These are phyloP conservation scores for Ascoidea rubescens DNA, from an alignment of 805 yeast species.

Conservation along the genomic window DNA sequence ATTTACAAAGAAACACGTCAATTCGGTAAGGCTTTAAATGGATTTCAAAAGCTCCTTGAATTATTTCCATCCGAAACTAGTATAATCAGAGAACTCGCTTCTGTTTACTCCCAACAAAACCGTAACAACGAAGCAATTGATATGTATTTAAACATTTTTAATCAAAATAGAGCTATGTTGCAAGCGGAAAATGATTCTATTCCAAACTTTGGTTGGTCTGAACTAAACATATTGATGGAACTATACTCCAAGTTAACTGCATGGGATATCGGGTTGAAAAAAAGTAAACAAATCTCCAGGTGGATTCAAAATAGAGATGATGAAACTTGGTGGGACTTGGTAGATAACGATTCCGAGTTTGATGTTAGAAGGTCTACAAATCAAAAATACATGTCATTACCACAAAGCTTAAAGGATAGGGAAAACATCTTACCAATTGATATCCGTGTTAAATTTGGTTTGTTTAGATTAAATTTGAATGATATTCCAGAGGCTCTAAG, in stretches of 20 bases:
- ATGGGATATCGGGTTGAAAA: constrained; percentile 46
- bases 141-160: constrained; percentile 49
- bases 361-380: constrained; percentile 52
- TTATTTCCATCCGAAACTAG: constrained; percentile 45
- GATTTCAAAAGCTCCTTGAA: constrained; percentile 44
- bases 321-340: constrained; percentile 46
- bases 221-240: constrained; percentile 72
- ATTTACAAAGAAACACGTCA: constrained; percentile 55
- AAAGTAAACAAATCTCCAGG: constrained; percentile 59
- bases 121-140: constrained; percentile 64
- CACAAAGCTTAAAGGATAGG: constrained; percentile 22
- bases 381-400: constrained; percentile 26
- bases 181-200: constrained; percentile 18
- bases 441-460: constrained; percentile 70
- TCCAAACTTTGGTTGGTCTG: constrained; percentile 74
- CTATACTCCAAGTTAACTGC: constrained; percentile 58
- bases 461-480: constrained; percentile 52
- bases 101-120: constrained; percentile 31
- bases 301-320: constrained; percentile 64
- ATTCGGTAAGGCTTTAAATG: constrained; percentile 59
- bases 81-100: constrained; percentile 48
- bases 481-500: constrained; percentile 54
- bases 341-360: constrained; percentile 20
- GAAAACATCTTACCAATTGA: constrained; percentile 61
- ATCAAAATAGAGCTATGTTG: constrained; percentile 29